Evolutionary conservation across 495 filamentous ascomycete species (phyloP).

Genomic region (Penicillium herquei): DNA sequence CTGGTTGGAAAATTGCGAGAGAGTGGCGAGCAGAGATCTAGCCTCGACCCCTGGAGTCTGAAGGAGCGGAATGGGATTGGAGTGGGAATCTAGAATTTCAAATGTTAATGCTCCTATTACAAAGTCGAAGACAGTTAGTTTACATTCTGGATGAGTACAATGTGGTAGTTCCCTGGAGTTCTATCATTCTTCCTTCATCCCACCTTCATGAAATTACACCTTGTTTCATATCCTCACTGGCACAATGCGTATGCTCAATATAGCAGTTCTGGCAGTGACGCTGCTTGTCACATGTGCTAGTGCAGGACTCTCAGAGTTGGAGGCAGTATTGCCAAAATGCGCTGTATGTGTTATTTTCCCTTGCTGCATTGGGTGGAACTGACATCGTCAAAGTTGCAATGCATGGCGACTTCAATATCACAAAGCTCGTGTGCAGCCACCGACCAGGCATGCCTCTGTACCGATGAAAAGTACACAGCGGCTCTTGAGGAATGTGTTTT

Average conservation of each 20-base stretch:
- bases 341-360: slow-evolving; percentile 9
- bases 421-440: slow-evolving; percentile 22
- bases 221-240: no score
- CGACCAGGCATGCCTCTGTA: slow-evolving; percentile 28
- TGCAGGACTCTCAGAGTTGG: slow-evolving; percentile 11
- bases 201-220: no score
- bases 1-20: neutral
- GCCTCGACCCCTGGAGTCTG: neutral
- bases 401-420: slow-evolving; percentile 20
- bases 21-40: neutral
- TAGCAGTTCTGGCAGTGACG: slow-evolving; percentile 2
- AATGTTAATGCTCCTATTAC: no score
- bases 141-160: no score
- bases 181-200: no score
- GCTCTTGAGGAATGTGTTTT: slow-evolving; percentile 21
- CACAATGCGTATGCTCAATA: no score
- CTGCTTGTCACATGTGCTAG: slow-evolving; percentile 4
- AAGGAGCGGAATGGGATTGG: neutral
- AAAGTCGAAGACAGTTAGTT: no score
- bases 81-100: neutral
- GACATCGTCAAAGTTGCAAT: slow-evolving; percentile 20
- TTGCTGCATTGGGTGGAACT: neutral
- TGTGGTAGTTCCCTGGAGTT: no score
- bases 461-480: slow-evolving; percentile 14
- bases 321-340: slow-evolving; percentile 13